Base-by-base conservation (phyloP, 345 rosid genomes). In the Cardamine chenopodiifolia region DNA sequence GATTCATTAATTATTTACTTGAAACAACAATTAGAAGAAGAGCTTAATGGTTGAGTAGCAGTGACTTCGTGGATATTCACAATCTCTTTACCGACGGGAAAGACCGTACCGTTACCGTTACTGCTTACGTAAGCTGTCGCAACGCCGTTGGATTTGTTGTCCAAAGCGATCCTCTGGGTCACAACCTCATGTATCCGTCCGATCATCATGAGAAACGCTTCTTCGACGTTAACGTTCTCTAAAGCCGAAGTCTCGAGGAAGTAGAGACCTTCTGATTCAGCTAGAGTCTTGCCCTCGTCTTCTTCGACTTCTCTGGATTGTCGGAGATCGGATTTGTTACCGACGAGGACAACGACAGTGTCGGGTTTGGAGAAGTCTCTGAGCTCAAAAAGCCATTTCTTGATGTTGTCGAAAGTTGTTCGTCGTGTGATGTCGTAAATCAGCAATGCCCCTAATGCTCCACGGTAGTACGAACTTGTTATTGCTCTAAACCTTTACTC, bases 381-480 rank as follows among this genome's bases (percentile, higher is more conserved):
- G 14, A 93, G 89, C 85, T 90, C 97, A 4, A 26, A 62, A 48
- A 93, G 82, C 98, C 98, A 93, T 86, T 88, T 89, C 78, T 82
- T 83, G 66, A 85, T 85, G 45, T 83, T 86, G 0, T 69, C 72
- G 6, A 89, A 93, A 2, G 96, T 93, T 49, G 79, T 56, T 68
- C 89, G 71, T 13, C 97, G 65, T 1, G 92, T 87, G 58, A 90
- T 88, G 83, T 90, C 97, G 60, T 93, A 93, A 1, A 89, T 93
- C 0, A 93, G 84, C 10, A 90, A 54, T 2, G 98, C 98, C 0
- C 98, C 96, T 2, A 93, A 74, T 3, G 98, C 98, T 72, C 98
- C 98, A 0, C 98, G 84, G 66, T 93, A 93, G 68, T 93, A 93
- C 0, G 98, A 93, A 66, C 96, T 90, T 12, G 97, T 93, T 1